Conservation (phyloP, 163 green algal genomes). For the Coccomyxa subellipsoidea region DNA sequence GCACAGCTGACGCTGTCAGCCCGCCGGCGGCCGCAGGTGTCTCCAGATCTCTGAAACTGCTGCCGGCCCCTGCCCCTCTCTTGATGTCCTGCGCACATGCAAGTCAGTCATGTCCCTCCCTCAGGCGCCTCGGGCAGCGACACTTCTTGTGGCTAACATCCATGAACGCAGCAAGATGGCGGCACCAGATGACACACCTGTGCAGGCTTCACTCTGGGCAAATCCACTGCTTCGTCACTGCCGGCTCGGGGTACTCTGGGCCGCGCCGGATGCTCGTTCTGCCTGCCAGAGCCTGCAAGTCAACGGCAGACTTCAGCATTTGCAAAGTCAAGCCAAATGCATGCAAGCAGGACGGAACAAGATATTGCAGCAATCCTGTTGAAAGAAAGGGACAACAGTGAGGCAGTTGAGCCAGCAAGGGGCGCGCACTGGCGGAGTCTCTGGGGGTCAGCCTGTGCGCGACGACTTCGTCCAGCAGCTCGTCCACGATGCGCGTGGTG, state of each 20-base stretch:
- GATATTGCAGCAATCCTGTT: not conserved
- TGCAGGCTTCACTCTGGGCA: not conserved
- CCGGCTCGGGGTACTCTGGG: not conserved
- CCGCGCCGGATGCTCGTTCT: not conserved
- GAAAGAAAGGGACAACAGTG: not conserved
- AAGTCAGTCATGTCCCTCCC: too few species aligned
- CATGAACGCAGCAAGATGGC: too few species aligned
- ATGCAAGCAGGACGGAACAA: not conserved
- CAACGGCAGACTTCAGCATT: too few species aligned
- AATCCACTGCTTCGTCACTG: not conserved
- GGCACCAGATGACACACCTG: not conserved
- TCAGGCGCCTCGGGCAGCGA: too few species aligned
- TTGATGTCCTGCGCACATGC: not conserved
- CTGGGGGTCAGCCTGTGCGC: not conserved
- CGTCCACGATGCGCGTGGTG: conserved; percentile 9
- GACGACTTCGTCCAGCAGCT: conserved; percentile 2
- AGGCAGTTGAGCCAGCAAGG: not conserved
- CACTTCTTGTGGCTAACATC: too few species aligned
- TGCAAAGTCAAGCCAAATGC: too few species aligned
- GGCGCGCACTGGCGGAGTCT: not conserved
- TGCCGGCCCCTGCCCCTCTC: not conserved
- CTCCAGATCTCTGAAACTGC: not conserved
- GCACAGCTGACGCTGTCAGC: too few species aligned
- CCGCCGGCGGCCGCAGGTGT: too few species aligned
- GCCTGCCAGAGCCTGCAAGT: not conserved